phyloP scores from a whole-genome alignment of 768 basidiomycete species.

The Dacryopinax spathularia region DNA sequence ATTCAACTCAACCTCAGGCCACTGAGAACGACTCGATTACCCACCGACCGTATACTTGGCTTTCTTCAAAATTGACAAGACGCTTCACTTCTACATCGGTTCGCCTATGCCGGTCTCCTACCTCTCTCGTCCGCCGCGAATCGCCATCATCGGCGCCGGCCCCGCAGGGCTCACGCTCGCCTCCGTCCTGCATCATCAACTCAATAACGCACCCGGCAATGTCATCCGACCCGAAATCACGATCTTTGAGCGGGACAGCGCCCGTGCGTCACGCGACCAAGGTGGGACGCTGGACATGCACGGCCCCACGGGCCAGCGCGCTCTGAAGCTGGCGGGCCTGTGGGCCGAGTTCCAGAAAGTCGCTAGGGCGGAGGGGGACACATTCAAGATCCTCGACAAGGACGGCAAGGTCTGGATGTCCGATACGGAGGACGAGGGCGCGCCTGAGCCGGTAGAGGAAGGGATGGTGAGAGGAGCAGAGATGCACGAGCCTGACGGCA shows the following conservation, averaged over 20 bases:
- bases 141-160: slow-evolving; percentile 20
- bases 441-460: too few species aligned
- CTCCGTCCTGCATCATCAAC: slow-evolving; percentile 17
- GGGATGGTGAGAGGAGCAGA: too few species aligned
- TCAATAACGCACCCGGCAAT: slow-evolving; percentile 4
- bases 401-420: not conserved
- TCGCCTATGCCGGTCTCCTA: not conserved
- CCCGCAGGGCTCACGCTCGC: slow-evolving; percentile 21
- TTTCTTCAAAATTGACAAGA: too few species aligned
- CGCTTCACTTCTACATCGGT: slow-evolving; percentile 1
- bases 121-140: not conserved
- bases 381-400: slow-evolving; percentile 15
- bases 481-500: not conserved
- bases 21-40: too few species aligned
- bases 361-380: slow-evolving; percentile 15
- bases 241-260: slow-evolving; percentile 18
- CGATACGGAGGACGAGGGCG: too few species aligned
- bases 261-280: slow-evolving; percentile 11
- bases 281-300: slow-evolving; percentile 23
- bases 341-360: slow-evolving; percentile 15
- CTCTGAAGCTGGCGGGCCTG: slow-evolving; percentile 16
- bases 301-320: slow-evolving; percentile 16
- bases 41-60: too few species aligned
- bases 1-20: too few species aligned
- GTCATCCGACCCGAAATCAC: not conserved